Evolutionary conservation across 2,329 filamentous ascomycete species (phyloP), one percentile per base, ranked within the genome.

Genomic region (Fusarium heterosporum): DNA sequence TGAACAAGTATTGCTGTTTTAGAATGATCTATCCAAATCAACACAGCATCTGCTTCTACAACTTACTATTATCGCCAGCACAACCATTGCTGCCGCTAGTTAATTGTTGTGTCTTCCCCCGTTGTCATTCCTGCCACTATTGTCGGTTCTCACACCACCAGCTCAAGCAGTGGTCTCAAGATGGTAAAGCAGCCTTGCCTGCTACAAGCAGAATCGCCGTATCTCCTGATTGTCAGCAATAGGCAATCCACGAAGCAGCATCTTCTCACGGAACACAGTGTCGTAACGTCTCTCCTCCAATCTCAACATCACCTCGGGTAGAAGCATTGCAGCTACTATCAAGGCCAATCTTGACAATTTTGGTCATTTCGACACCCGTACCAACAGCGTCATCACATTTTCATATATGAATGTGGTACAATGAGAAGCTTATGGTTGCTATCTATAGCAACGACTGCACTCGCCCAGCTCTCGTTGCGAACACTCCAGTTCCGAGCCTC

Each of bases 401-500:
- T 38, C 46, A 14, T 39, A 50, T 9, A 36, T 67, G 26, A 14
- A 43, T 8, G 17, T 46, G 11, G 48, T 61, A 26, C 43, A 32
- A 6, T 53, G 55, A n/a, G 58, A 57, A 22, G 26, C 57, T 56
- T 25, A 68, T 65, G 61, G 54, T 64, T 39, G 40, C 55, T 19
- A 49, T 66, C 46, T 64, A 60, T 29, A 52, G 64, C 46, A 64
- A 64, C 36, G 66, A 70, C 30, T 56, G 63, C 39, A 56, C 67
- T 14, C 59, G 62, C 30, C 70, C 67, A 4, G 43, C 52, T 22
- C 55, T 71, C 17, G 43, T 70, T 30, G 67, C 61, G 14, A 55
- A 70, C n/a, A 42, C 56, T 46, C 52, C 59, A 25, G 28, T 58
- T n/a, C 63, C 63, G 4, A 46, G 62, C 28, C 60, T 68, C 9